Evolutionary conservation across 139 green algal species (phyloP).

Genomic region (Protoeuglena noctilucae): DNA sequence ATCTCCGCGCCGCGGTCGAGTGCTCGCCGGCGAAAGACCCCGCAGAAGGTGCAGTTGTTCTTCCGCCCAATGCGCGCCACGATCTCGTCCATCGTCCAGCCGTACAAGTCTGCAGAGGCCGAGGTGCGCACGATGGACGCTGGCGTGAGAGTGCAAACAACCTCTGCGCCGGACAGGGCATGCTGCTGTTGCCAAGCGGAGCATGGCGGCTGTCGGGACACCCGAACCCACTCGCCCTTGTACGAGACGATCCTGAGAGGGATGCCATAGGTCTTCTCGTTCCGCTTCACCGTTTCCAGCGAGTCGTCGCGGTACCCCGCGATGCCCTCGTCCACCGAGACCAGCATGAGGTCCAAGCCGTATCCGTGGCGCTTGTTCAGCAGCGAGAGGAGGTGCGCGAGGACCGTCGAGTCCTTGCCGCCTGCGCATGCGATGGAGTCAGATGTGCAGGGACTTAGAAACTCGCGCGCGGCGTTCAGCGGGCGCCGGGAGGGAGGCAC

Average conservation of each 20-base stretch:
- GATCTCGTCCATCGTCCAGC: constrained; percentile 99
- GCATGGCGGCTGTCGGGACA: no score
- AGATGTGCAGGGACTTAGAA: neutral
- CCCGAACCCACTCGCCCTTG: no score
- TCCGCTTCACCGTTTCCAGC: constrained; percentile 86
- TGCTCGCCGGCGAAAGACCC: constrained; percentile 77
- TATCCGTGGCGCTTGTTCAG: constrained; percentile 82
- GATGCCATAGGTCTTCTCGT: constrained; percentile 67
- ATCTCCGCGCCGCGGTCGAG: constrained; percentile 71
- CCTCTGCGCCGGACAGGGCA: no score
- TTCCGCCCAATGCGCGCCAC: constrained; percentile 68
- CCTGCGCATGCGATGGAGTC: constrained; percentile 19
- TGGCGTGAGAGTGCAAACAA: no score
- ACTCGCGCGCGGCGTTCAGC: neutral
- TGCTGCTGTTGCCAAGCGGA: no score
- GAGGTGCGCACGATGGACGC: no score
- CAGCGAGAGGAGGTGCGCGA: constrained; percentile 79
- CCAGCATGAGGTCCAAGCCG: constrained; percentile 83
- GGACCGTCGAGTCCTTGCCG: constrained; percentile 92
- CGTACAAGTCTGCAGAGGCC: no score
- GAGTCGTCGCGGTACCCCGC: constrained; percentile 86
- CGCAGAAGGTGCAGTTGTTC: constrained; percentile 98
- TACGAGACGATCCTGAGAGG: constrained; percentile 81
- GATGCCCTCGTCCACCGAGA: constrained; percentile 96
- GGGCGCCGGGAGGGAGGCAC: neutral